Evolutionary conservation across 2,329 filamentous ascomycete species (phyloP).

Genomic region (Pseudogymnoascus sp.): DNA sequence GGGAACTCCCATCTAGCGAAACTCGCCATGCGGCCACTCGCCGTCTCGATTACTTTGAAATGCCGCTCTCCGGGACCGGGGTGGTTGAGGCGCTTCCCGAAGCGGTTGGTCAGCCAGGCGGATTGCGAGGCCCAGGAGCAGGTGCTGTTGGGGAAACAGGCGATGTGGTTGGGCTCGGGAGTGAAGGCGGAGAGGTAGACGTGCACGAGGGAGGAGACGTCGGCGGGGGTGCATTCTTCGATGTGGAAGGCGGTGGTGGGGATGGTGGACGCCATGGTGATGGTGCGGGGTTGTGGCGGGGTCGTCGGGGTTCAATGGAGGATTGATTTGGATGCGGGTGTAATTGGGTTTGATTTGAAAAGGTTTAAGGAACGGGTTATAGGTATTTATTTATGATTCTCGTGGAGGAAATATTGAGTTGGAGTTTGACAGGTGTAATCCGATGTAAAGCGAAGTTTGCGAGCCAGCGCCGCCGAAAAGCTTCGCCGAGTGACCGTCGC

Average conservation of each 20-base stretch:
- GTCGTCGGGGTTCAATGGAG: not conserved
- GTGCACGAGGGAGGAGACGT: slow-evolving; percentile 28
- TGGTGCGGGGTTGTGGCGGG: slow-evolving; percentile 1
- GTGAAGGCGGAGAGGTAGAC: slow-evolving; percentile 28
- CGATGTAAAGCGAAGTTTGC: not conserved
- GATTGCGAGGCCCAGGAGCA: slow-evolving; percentile 20
- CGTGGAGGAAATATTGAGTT: not conserved
- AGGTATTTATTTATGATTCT: not conserved
- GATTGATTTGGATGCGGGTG: not conserved
- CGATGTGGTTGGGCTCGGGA: slow-evolving; percentile 14
- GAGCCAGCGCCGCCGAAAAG: not conserved
- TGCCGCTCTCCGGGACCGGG: slow-evolving; percentile 24
- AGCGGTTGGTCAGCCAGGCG: slow-evolving; percentile 30
- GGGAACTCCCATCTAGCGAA: slow-evolving; percentile 34
- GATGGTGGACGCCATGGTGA: not conserved
- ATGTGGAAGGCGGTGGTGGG: slow-evolving; percentile 9
- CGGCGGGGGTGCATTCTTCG: slow-evolving; percentile 22
- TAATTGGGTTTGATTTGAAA: too few species aligned
- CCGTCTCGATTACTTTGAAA: slow-evolving; percentile 32
- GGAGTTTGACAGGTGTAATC: not conserved
- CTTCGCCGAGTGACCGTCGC: not conserved
- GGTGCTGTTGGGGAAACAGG: slow-evolving; percentile 10
- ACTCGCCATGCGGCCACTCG: slow-evolving; percentile 28
- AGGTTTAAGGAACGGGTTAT: not conserved
- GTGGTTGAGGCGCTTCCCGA: slow-evolving; percentile 27